These are phyloP conservation scores for Gryganskiella cystojenkinii DNA, from an alignment of 192 early-diverging fungal genomes.

Conservation along the genomic window DNA sequence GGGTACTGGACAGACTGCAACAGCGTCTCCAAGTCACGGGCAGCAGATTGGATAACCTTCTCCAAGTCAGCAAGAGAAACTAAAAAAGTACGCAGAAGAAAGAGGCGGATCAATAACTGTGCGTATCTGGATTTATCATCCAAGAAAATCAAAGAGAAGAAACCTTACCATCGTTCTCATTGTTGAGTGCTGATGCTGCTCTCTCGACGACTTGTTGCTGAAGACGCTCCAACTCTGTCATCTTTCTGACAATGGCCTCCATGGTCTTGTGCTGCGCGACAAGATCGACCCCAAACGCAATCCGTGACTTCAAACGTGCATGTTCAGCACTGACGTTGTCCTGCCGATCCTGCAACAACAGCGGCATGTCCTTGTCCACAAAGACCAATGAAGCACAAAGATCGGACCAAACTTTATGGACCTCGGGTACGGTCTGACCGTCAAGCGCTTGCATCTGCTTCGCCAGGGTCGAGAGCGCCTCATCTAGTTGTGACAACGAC, in stretches of 20 bases:
- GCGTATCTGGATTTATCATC: too few relatives aligned
- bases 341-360: constrained; percentile 16
- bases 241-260: constrained; percentile 1
- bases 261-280: constrained; percentile 32
- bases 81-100: background rate
- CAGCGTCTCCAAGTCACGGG: constrained; percentile 10
- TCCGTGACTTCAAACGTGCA: background rate
- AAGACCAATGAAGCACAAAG: constrained; percentile 24
- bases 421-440: constrained; percentile 11
- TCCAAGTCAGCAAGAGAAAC: background rate
- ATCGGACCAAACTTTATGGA: constrained; percentile 22
- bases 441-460: constrained; percentile 25
- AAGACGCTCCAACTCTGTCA: constrained; percentile 9
- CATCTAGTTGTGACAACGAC: constrained; percentile 1
- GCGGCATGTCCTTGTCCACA: constrained; percentile 14
- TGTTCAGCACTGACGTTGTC: background rate
- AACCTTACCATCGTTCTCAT: constrained; percentile 4
- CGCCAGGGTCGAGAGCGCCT: constrained; percentile 12
- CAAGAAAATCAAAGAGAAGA: too few relatives aligned
- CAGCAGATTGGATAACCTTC: constrained; percentile 3
- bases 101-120: too few relatives aligned
- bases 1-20: constrained; percentile 20
- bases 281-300: constrained; percentile 28
- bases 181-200: background rate
- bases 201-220: constrained; percentile 1